phyloP scores from a whole-genome alignment of 345 rosid species.

The Crucihimalaya himalaica region DNA sequence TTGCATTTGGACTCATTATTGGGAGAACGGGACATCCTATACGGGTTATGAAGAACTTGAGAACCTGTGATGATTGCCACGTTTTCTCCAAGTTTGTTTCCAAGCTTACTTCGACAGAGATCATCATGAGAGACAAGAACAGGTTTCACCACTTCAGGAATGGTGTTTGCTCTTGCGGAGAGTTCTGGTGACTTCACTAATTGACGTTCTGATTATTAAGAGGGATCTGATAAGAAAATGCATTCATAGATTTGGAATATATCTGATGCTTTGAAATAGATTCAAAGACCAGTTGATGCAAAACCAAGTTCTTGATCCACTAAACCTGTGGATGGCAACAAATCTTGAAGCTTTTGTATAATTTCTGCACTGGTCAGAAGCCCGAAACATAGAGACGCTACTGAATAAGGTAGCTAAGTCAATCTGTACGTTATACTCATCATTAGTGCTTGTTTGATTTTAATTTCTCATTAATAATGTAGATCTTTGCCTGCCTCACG shows the following conservation, averaged over 20 bases:
- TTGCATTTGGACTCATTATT: slow-evolving; percentile 51
- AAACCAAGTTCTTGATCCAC: slow-evolving; percentile 22
- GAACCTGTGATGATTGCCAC: slow-evolving; percentile 78
- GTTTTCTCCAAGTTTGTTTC: slow-evolving; percentile 61
- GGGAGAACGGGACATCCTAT: slow-evolving; percentile 42
- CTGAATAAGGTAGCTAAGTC: slow-evolving; percentile 4
- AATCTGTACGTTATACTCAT: background rate
- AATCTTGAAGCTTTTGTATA: slow-evolving; percentile 19
- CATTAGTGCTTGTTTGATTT: background rate
- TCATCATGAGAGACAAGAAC: slow-evolving; percentile 68
- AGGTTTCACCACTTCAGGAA: slow-evolving; percentile 66
- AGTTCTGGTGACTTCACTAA: slow-evolving; percentile 56
- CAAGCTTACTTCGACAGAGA: slow-evolving; percentile 48
- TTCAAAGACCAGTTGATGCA: slow-evolving; percentile 2
- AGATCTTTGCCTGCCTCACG: background rate
- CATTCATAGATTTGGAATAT: background rate
- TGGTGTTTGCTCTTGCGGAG: slow-evolving; percentile 65
- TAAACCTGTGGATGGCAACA: slow-evolving; percentile 26
- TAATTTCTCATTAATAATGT: slow-evolving; percentile 1
- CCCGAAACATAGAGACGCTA: slow-evolving; percentile 11
- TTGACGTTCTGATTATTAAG: slow-evolving; percentile 5
- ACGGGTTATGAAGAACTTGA: slow-evolving; percentile 60
- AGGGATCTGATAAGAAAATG: slow-evolving; percentile 20
- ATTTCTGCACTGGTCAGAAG: slow-evolving; percentile 7
- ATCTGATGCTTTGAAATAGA: background rate